These are phyloP conservation scores for Nicotiana noctiflora DNA, from an alignment of 257 asterid species.

Conservation along the genomic window DNA sequence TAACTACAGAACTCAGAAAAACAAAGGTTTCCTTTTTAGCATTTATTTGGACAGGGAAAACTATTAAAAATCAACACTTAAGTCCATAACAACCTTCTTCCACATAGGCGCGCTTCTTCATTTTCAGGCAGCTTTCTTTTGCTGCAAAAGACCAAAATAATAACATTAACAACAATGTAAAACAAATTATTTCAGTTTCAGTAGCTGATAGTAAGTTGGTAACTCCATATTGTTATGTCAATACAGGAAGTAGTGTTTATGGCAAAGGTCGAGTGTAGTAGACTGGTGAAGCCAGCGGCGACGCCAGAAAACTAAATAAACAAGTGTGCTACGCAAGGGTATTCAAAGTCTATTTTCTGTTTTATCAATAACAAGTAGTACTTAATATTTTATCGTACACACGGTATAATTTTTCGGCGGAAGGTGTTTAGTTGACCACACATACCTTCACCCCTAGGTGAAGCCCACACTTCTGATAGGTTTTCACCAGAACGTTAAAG, in stretches of 20 bases:
- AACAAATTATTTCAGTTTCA: neutral
- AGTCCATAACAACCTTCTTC: constrained; percentile 14
- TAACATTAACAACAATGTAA: neutral
- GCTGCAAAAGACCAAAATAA: constrained; percentile 34
- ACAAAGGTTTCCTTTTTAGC: constrained; percentile 18
- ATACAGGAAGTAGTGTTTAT: neutral
- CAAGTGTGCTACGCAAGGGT: too few species aligned
- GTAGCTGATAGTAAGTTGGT: neutral
- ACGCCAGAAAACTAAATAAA: too few species aligned
- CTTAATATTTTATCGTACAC: too few species aligned
- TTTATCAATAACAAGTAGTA: too few species aligned
- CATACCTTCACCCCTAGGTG: neutral
- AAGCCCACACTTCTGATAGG: neutral
- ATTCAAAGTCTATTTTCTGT: too few species aligned
- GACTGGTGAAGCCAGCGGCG: neutral
- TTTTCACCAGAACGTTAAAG: neutral
- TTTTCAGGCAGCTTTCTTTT: constrained; percentile 62
- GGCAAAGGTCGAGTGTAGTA: neutral
- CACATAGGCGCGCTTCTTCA: constrained; percentile 19
- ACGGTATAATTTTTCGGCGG: too few species aligned
- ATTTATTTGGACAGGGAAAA: constrained; percentile 11
- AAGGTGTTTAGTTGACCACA: too few species aligned
- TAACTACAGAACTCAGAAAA: constrained; percentile 29
- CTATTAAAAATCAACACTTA: constrained; percentile 26
- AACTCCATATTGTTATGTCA: neutral